Base-by-base conservation (phyloP, 306 rosid genomes). In the Cyamopsis tetragonoloba region DNA sequence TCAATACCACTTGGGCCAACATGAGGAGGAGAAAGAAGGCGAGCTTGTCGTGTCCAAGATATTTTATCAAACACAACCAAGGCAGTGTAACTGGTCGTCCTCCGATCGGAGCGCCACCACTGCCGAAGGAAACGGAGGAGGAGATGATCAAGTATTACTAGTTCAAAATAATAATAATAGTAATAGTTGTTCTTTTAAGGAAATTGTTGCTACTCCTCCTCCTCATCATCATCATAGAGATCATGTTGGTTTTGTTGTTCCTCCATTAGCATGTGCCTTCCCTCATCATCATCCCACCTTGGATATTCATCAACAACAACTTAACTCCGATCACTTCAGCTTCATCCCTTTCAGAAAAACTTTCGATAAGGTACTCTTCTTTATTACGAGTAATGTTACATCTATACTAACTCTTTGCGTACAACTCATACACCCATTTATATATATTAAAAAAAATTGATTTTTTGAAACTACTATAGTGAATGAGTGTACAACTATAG, bases 1-100 rank as follows among this genome's bases (percentile, higher is more conserved):
- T 11, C 99, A 95, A 22, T 95, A 95, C 82, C 99, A 95, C 63
- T 61, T 95, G 9, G 99, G 99, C 1, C 87, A 85, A 44, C 83
- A 84, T 34, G 99, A 95, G 19, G 99, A 95, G 27, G 99, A 95
- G 84, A 93, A 75, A 56, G 97, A 93, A 77, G 99, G 99, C 0
- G 97, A 93, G 60, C 90, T 93, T n/a, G 99, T 93, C 6, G 99
- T 93, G 7, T 93, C 99, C 0, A 93, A 93, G 79, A 88, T 93
- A 38, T 93, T 93, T 78, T 93, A 88, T 50, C 97, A 93, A 73
- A 93, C 99, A 1, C 99, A 93, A 30, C 99, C 99, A 4, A 84
- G 99, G 50, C 99, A 93, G 54, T 90, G 99, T 54, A 90, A 83
- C 26, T 92, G 98, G 98, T 86, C 96, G 4, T n/a, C n/a, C n/a